Percentiles rank a stretch among this genome's conserved stretches.
Evolutionary conservation across 129 eudicot species (phyloP).

Genomic region (Chrysanthemum makinoi): DNA sequence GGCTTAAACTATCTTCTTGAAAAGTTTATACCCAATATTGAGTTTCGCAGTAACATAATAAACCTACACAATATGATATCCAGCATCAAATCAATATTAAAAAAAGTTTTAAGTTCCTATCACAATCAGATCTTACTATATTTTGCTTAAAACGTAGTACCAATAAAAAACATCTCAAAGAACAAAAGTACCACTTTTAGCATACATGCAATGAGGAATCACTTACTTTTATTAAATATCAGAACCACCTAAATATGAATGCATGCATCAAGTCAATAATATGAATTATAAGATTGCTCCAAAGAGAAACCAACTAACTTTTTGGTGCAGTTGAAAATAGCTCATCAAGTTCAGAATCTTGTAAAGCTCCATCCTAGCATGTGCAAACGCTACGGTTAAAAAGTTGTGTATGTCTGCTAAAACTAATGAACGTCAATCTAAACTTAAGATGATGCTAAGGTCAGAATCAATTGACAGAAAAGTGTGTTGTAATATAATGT

Average conservation of each 20-base stretch:
- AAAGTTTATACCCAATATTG: too few species aligned
- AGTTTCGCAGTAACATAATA: too few species aligned
- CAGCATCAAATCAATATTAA: too few species aligned
- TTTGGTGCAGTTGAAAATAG: conserved; percentile 96
- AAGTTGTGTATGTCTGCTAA: conserved; percentile 14
- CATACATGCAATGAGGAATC: conserved; percentile 9
- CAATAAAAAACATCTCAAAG: neutral
- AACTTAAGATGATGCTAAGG: neutral
- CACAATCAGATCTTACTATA: too few species aligned
- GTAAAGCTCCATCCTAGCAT: conserved; percentile 77
- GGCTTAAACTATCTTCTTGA: too few species aligned
- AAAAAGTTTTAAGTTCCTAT: too few species aligned
- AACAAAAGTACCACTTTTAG: conserved; percentile 5
- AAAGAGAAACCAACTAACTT: conserved; percentile 44
- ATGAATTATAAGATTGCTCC: conserved; percentile 17
- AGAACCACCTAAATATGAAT: neutral
- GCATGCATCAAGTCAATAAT: conserved; percentile 5
- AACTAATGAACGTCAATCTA: conserved; percentile 15
- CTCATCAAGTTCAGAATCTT: conserved; percentile 73
- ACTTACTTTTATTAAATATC: neutral
- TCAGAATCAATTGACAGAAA: conserved; percentile 4
- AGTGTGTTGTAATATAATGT: conserved; percentile 1
- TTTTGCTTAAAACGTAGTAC: neutral
- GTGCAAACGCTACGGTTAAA: conserved; percentile 23
- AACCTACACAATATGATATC: too few species aligned